Evolutionary conservation across 2,329 filamentous ascomycete genomes (phyloP).

Genomic region (Pseudopyrenochaeta lycopersici): DNA sequence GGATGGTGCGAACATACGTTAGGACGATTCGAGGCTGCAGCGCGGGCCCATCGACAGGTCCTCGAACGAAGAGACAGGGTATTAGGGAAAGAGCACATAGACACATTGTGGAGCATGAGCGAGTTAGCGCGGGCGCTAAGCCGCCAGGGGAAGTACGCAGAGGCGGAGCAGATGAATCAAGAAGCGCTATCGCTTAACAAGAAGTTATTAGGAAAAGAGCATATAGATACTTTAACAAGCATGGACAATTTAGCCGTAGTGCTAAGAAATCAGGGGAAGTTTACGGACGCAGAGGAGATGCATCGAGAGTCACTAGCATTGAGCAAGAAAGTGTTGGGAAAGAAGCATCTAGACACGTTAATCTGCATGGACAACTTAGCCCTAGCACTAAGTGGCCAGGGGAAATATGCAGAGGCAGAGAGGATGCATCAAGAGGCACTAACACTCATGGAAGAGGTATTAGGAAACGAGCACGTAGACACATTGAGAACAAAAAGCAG

Average conservation of each 20-base stretch:
- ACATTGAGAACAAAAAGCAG: slow-evolving; percentile 4
- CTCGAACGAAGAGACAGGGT: neutral
- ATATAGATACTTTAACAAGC: neutral
- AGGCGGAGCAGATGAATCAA: slow-evolving; percentile 1
- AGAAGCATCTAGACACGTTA: neutral
- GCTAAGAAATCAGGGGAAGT: neutral
- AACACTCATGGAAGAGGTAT: too few species aligned
- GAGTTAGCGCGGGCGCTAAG: neutral
- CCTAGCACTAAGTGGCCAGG: neutral
- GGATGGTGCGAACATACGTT: slow-evolving; percentile 14
- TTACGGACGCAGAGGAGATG: neutral
- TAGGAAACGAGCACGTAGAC: neutral
- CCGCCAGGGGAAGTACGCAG: neutral
- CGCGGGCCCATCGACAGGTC: neutral
- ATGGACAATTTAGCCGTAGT: neutral
- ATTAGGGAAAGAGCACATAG: neutral
- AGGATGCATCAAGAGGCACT: neutral
- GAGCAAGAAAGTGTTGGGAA: neutral
- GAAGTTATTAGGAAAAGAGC: neutral
- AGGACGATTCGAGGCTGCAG: slow-evolving; percentile 15
- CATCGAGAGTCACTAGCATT: neutral
- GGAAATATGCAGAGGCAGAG: neutral
- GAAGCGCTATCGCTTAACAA: neutral
- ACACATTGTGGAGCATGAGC: neutral
- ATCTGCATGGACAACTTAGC: neutral